Percentiles rank a stretch among this genome's conserved stretches.
Conservation (phyloP, 1,139 yeast genomes). For the Candida tropicalis region DNA sequence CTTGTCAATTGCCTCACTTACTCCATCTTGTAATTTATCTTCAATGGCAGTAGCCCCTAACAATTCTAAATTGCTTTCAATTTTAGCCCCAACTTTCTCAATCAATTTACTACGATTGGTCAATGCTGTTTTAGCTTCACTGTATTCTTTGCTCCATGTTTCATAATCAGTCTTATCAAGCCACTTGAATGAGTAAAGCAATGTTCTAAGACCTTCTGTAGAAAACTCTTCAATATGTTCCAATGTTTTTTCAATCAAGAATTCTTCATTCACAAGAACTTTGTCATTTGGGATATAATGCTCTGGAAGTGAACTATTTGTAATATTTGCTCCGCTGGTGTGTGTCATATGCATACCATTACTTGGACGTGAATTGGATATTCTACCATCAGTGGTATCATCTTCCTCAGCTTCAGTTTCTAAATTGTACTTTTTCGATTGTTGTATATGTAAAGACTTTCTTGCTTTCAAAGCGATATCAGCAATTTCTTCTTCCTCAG, state of each 20-base stretch:
- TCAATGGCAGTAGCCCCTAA: conserved; percentile 97
- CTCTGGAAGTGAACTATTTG: not conserved
- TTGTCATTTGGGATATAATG: conserved; percentile 59
- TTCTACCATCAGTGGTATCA: not conserved
- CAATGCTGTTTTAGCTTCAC: conserved; percentile 77
- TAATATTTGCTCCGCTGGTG: not conserved
- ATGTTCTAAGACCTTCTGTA: conserved; percentile 89
- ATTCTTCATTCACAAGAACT: conserved; percentile 72
- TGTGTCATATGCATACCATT: not conserved
- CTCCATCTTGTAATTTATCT: conserved; percentile 95
- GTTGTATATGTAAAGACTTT: conserved; percentile 65
- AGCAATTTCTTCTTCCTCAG: conserved; percentile 58
- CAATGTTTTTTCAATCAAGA: conserved; percentile 77
- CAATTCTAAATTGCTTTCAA: conserved; percentile 69
- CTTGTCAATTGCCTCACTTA: conserved; percentile 90
- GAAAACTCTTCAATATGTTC: conserved; percentile 94
- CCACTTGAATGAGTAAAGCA: conserved; percentile 81
- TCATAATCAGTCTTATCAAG: conserved; percentile 60
- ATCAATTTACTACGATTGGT: conserved; percentile 65
- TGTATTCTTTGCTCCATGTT: conserved; percentile 67
- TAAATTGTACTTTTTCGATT: conserved; percentile 54
- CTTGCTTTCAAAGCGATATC: conserved; percentile 62
- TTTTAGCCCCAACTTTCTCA: conserved; percentile 69
- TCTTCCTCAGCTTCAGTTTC: conserved; percentile 19
- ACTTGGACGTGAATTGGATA: not conserved